Evolutionary conservation across 257 asterid species (phyloP), one percentile per base, ranked within the genome.

Genomic region (Solanum megistacrolobum): DNA sequence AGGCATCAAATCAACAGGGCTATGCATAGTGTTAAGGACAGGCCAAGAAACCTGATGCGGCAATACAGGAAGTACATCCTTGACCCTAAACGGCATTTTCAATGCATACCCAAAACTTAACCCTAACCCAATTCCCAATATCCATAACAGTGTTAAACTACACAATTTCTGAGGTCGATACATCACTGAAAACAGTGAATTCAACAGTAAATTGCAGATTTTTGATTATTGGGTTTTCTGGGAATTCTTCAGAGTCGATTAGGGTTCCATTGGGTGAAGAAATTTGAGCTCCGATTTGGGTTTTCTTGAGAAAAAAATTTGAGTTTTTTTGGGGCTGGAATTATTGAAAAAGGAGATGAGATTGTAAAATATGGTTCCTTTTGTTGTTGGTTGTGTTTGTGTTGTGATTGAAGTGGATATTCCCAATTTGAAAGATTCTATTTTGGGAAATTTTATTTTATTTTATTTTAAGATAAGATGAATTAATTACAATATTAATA

Each of bases 11-110:
- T 97, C 99, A 83, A 96, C 95, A 73, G 99, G 97, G 86, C 93
- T 96, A 91, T 97, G 98, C 73, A 97, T 29, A 73, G 89, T 95
- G 87, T 95, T 96, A 86, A 97, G 90, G 27, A 96, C 95, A 9
- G 99, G 99, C 99, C 99, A 97, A 41, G 99, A 95, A 23, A 97
- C 91, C 94, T 95, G 92, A 72, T 90, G 96, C 18, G 99, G 99
- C 89, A 97, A 89, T 90, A 94, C 95, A 71, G 99, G 99, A 20
- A 97, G 96, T 84, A 97, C 96, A 91, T 97, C 99, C 13, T 93
- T 92, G 65, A 94, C 94, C 88, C 94, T 89, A 87, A 97, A 96
- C 10, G 99, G 99, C 68, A 97, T 90, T 84, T 95, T 95, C 34
- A 96, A 31, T 21, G 98, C 98, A 68, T 91, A 91, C 93, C 95